Conservation (phyloP, 2,329 filamentous ascomycete genomes). For the Botrytis medusae region DNA sequence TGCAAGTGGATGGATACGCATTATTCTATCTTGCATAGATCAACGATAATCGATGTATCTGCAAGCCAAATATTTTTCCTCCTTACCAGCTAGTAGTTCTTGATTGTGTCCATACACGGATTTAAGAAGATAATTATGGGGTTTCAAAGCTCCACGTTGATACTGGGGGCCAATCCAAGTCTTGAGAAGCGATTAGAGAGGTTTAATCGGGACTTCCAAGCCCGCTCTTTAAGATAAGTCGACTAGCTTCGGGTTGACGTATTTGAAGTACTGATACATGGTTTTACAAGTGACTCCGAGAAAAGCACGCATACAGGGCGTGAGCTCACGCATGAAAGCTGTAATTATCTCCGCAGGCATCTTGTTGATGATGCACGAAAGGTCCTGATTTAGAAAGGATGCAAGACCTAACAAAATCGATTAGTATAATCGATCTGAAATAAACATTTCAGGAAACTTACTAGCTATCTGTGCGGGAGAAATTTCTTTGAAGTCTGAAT, state of each 20-base stretch:
- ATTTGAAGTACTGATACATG: neutral
- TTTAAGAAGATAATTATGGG: neutral
- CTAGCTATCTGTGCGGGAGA: neutral
- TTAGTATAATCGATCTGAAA: neutral
- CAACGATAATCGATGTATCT: neutral
- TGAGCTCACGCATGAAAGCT: neutral
- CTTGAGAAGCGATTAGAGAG: neutral
- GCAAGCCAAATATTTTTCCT: neutral
- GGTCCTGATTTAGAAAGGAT: no score
- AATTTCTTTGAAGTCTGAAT: neutral
- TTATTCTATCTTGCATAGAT: neutral
- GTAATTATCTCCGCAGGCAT: neutral
- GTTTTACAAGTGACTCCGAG: neutral
- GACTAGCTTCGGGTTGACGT: neutral
- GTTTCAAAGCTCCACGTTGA: neutral
- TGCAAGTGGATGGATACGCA: no score
- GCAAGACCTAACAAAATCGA: neutral
- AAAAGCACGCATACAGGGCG: neutral
- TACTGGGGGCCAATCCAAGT: neutral
- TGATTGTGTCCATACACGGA: neutral
- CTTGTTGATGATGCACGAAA: neutral
- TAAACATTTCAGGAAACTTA: neutral
- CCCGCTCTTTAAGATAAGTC: neutral
- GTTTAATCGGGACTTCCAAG: no score
- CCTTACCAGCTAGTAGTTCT: neutral